Evolutionary conservation across 768 basidiomycete genomes (phyloP).

Genomic region (Boletus fagicola): DNA sequence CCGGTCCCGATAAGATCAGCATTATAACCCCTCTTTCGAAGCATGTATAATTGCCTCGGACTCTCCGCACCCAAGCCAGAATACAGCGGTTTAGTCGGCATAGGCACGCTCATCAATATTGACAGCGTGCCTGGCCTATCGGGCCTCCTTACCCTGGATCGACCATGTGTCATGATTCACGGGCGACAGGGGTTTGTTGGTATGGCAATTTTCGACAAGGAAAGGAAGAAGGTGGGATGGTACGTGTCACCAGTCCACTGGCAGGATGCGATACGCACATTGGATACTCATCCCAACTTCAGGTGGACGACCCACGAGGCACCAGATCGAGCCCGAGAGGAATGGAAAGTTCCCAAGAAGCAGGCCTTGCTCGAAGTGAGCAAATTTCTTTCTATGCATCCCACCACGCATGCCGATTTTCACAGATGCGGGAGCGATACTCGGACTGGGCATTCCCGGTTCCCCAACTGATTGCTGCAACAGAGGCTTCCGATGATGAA

Average conservation of each 20-base stretch:
- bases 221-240: conserved; percentile 26
- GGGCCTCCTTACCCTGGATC: conserved; percentile 18
- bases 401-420: not conserved
- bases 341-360: conserved; percentile 28
- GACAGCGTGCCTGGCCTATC: conserved; percentile 24
- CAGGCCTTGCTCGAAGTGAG: conserved; percentile 21
- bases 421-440: conserved; percentile 28
- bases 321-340: conserved; percentile 26
- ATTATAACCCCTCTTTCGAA: conserved; percentile 9
- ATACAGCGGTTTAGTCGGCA: conserved; percentile 31
- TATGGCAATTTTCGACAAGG: conserved; percentile 28
- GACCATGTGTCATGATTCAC: conserved; percentile 31
- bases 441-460: conserved; percentile 29
- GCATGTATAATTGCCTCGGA: conserved; percentile 25
- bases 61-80: conserved; percentile 20
- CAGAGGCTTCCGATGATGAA: conserved; percentile 14
- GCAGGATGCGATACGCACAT: not conserved
- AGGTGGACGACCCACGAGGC: conserved; percentile 34
- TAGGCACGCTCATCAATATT: conserved; percentile 19
- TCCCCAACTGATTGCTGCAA: conserved; percentile 25
- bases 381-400: not conserved
- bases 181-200: conserved; percentile 29
- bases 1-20: not conserved
- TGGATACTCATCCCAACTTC: not conserved
- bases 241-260: conserved; percentile 1